Conservation (phyloP, 208 protist genomes). For the Trypanosoma rangeli region DNA sequence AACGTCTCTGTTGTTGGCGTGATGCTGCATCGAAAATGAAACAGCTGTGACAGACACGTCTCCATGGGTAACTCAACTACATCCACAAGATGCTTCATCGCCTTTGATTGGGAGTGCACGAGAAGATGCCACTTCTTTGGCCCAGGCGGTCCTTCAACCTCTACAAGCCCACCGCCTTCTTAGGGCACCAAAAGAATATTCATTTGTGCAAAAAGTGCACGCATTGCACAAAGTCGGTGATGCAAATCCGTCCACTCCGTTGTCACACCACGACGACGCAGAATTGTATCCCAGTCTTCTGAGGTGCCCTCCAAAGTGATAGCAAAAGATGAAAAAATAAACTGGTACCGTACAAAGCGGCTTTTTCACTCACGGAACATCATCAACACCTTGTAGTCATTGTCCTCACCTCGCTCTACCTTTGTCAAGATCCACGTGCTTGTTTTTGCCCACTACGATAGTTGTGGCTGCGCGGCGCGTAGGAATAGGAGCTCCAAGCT, state of each 20-base stretch:
- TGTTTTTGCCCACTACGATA: conserved; percentile 74
- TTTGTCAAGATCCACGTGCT: conserved; percentile 50
- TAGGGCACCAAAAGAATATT: conserved; percentile 84
- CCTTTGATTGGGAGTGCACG: conserved; percentile 50
- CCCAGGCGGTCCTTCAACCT: conserved; percentile 86
- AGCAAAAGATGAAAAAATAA: conserved; percentile 71
- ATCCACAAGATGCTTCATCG: conserved; percentile 77
- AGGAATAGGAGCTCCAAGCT: conserved; percentile 77
- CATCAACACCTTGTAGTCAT: conserved; percentile 91
- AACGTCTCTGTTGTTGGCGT: conserved; percentile 84
- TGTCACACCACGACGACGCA: conserved; percentile 68
- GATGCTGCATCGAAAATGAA: conserved; percentile 73
- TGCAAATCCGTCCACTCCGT: conserved; percentile 70
- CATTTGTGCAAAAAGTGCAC: conserved; percentile 61
- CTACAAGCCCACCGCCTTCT: conserved; percentile 76
- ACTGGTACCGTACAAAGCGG: conserved; percentile 80
- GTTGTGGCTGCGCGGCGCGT: conserved; percentile 68
- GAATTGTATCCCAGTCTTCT: conserved; percentile 76
- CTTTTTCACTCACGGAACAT: conserved; percentile 77
- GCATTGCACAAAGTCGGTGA: conserved; percentile 74
- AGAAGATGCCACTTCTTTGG: conserved; percentile 81
- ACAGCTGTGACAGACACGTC: conserved; percentile 54
- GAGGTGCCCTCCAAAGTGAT: conserved; percentile 63
- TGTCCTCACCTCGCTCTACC: conserved; percentile 75
- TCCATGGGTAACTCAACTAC: conserved; percentile 89